Evolutionary conservation across 805 yeast species (phyloP).

Genomic region (Candida xyloterini): DNA sequence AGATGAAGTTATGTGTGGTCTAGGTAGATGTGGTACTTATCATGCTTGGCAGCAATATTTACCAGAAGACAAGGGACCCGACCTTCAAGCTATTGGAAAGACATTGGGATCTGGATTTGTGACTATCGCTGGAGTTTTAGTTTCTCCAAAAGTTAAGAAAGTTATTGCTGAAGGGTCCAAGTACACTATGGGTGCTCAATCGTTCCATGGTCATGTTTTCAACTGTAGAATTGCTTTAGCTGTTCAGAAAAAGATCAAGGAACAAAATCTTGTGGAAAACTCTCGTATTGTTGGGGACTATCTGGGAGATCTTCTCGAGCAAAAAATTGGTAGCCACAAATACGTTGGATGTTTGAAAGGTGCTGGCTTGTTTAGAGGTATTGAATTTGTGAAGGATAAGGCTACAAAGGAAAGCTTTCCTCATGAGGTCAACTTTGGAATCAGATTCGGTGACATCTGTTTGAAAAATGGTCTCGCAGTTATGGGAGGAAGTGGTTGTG

Average conservation of each 20-base stretch:
- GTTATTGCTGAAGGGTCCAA: constrained; percentile 37
- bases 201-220: constrained; percentile 44
- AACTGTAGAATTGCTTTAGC: constrained; percentile 42
- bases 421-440: constrained; percentile 28
- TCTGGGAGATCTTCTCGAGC: constrained; percentile 33
- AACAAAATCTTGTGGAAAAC: constrained; percentile 36
- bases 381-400: constrained; percentile 46
- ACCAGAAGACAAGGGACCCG: constrained; percentile 36
- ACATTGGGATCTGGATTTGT: constrained; percentile 46
- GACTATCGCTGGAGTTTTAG: constrained; percentile 43
- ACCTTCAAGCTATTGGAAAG: constrained; percentile 46
- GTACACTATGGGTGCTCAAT: constrained; percentile 41
- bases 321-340: constrained; percentile 23
- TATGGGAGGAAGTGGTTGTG: constrained; percentile 40
- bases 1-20: constrained; percentile 56
- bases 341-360: constrained; percentile 49
- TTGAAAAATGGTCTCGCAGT: constrained; percentile 40
- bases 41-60: constrained; percentile 35
- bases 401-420: constrained; percentile 43
- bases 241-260: constrained; percentile 40
- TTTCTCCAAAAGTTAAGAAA: constrained; percentile 38
- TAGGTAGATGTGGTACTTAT: constrained; percentile 46
- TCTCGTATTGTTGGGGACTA: constrained; percentile 38
- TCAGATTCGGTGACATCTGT: constrained; percentile 34
- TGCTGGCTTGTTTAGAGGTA: constrained; percentile 48